Percentiles rank a stretch among this genome's conserved stretches.
phyloP scores from a whole-genome alignment of 768 basidiomycete genomes.

The Lactifluus piperatus region DNA sequence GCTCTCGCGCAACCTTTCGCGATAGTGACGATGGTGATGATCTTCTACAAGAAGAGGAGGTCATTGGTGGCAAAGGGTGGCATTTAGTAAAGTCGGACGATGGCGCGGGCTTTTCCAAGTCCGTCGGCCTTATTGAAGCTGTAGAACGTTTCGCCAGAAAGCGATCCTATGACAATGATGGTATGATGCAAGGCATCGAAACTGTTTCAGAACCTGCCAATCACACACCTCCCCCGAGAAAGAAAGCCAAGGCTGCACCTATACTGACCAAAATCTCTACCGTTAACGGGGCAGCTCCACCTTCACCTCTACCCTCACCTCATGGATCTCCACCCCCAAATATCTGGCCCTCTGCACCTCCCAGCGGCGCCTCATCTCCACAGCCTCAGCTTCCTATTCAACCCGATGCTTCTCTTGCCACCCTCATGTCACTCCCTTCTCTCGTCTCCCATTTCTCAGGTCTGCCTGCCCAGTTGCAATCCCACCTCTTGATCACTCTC shows the following conservation, averaged over 20 bases:
- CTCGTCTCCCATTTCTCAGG: slow-evolving; percentile 73
- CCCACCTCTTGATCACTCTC: slow-evolving; percentile 87
- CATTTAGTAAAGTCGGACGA: slow-evolving; percentile 64
- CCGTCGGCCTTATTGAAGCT: slow-evolving; percentile 66
- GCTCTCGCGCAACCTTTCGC: slow-evolving; percentile 69
- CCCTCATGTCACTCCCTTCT: slow-evolving; percentile 78
- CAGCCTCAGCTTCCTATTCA: slow-evolving; percentile 59
- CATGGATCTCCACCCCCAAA: slow-evolving; percentile 73
- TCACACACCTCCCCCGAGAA: slow-evolving; percentile 51
- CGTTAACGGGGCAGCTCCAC: slow-evolving; percentile 66
- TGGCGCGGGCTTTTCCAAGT: slow-evolving; percentile 36
- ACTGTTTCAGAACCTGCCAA: slow-evolving; percentile 40
- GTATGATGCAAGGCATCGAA: slow-evolving; percentile 71
- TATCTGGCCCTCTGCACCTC: slow-evolving; percentile 75
- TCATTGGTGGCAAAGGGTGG: slow-evolving; percentile 63
- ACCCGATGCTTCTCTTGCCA: slow-evolving; percentile 73
- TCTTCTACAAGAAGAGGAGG: slow-evolving; percentile 64
- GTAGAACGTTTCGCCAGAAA: slow-evolving; percentile 71
- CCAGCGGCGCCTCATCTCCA: slow-evolving; percentile 70
- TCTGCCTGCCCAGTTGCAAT: slow-evolving; percentile 78
- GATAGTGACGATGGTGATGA: slow-evolving; percentile 52
- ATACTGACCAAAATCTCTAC: slow-evolving; percentile 51
- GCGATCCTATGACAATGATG: slow-evolving; percentile 44
- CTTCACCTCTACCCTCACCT: slow-evolving; percentile 78
- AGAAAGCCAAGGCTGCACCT: slow-evolving; percentile 62